These are phyloP conservation scores for Pneumocystis canis DNA, from an alignment of 1,139 yeast species.

Conservation along the genomic window DNA sequence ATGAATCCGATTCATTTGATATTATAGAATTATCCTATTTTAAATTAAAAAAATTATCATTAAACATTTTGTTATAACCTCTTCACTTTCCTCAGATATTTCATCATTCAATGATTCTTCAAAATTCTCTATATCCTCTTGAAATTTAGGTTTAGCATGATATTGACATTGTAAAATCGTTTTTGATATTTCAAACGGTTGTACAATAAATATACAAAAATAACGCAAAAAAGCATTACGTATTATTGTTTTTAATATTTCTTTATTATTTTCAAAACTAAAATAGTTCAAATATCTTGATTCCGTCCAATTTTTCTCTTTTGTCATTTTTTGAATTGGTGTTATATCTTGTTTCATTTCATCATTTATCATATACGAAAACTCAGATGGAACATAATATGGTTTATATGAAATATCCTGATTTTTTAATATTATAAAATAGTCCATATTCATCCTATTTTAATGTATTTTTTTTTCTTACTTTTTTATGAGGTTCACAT, in stretches of 20 bases:
- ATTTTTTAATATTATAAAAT: background rate
- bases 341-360: background rate
- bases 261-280: constrained; percentile 13
- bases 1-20: background rate
- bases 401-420: background rate
- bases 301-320: constrained; percentile 6
- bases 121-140: constrained; percentile 12
- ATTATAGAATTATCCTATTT: background rate
- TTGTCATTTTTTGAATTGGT: background rate
- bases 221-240: constrained; percentile 13
- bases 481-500: background rate
- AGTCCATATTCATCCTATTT: background rate
- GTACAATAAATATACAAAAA: constrained; percentile 34
- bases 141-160: constrained; percentile 10
- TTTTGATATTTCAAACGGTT: constrained; percentile 79
- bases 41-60: background rate
- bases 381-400: background rate
- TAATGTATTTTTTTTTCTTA: background rate
- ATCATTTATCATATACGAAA: background rate
- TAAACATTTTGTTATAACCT: background rate
- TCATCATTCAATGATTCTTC: constrained; percentile 34
- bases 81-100: constrained; percentile 24
- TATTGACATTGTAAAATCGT: constrained; percentile 51
- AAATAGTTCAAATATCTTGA: constrained; percentile 16
- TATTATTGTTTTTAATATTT: constrained; percentile 11